Conservation (phyloP, 768 basidiomycete species). For the Trametes maxima region DNA sequence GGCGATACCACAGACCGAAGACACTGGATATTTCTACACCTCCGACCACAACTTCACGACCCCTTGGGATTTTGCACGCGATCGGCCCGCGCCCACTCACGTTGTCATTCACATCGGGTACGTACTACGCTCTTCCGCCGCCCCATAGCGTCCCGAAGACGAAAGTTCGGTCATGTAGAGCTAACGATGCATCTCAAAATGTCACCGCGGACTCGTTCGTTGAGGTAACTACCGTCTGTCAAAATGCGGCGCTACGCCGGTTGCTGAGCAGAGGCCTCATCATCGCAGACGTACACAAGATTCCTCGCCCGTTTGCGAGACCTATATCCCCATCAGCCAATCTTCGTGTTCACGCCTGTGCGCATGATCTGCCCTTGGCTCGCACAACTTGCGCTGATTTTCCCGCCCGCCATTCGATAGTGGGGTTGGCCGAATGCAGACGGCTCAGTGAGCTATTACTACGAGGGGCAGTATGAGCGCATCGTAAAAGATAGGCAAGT, state of each 20-base stretch:
- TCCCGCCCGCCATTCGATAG: slow-evolving; percentile 27
- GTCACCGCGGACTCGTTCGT: slow-evolving; percentile 48
- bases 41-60: slow-evolving; percentile 63
- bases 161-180: slow-evolving; percentile 33
- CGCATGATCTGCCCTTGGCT: slow-evolving; percentile 5
- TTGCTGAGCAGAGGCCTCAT: no score
- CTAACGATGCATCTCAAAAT: slow-evolving; percentile 58
- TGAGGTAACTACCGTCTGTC: slow-evolving; percentile 34
- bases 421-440: slow-evolving; percentile 61
- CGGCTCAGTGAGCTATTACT: slow-evolving; percentile 48
- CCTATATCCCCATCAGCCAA: slow-evolving; percentile 46
- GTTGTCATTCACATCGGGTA: slow-evolving; percentile 61
- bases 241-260: background rate
- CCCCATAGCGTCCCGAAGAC: no score
- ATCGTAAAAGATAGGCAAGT: slow-evolving; percentile 42
- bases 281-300: slow-evolving; percentile 48
- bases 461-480: slow-evolving; percentile 46
- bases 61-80: slow-evolving; percentile 55
- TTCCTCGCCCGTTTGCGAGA: slow-evolving; percentile 49
- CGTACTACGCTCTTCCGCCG: slow-evolving; percentile 7
- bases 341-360: slow-evolving; percentile 58
- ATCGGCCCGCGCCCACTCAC: slow-evolving; percentile 50
- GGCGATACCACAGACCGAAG: slow-evolving; percentile 47
- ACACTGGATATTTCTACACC: slow-evolving; percentile 55
- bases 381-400: background rate